Base-by-base conservation (phyloP, 83 land plant species). In the Picea abies region DNA sequence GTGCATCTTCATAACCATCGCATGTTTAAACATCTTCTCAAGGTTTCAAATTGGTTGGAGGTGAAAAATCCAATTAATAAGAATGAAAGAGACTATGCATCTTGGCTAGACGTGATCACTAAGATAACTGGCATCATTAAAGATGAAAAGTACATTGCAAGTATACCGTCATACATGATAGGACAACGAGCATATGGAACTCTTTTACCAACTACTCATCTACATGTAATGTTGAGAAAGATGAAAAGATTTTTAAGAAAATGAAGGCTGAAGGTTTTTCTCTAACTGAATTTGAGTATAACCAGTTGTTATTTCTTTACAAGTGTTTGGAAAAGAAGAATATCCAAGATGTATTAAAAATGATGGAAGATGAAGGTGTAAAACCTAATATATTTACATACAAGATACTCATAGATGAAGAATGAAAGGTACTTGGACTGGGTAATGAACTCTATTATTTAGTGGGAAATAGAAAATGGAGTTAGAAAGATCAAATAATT, bases 341-440 rank as follows among this genome's bases (percentile, higher is more conserved):
- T 47, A 41, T 92, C 17, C 81, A 79, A 22, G 92, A 88, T 80
- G 90, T 88, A 5, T 75, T 92, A 20, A 12, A 79, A 25, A 41
- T 86, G 79, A 90, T 92, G 94, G 92, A 92, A 81, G 85, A 88
- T 41, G 92, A 88, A 76, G 76, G 84, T 77, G 85, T 92, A n/a
- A 90, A 92, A 79, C 90, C 90, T 20, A 23, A 83, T 63, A 56
- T 35, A 11, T 79, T 86, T 39, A 90, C 90, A 39, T 92, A 90
- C 75, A 83, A 60, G 23, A n/a, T 88, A 16, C 79, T 92, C 62
- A 90, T 92, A 32, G 92, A 86, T 76, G 69, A n/a, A n/a, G n/a
- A n/a, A n/a, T 66, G 22, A 90, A 88, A 85, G 90, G 94, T n/a
- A n/a, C n/a, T n/a, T n/a, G n/a, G n/a, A n/a, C n/a, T n/a, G n/a